A percentile compares a stretch with the other conserved stretches of the same genome.
These are phyloP conservation scores for Puccinia coronata DNA, from an alignment of 1,284 basidiomycete genomes.

Conservation along the genomic window DNA sequence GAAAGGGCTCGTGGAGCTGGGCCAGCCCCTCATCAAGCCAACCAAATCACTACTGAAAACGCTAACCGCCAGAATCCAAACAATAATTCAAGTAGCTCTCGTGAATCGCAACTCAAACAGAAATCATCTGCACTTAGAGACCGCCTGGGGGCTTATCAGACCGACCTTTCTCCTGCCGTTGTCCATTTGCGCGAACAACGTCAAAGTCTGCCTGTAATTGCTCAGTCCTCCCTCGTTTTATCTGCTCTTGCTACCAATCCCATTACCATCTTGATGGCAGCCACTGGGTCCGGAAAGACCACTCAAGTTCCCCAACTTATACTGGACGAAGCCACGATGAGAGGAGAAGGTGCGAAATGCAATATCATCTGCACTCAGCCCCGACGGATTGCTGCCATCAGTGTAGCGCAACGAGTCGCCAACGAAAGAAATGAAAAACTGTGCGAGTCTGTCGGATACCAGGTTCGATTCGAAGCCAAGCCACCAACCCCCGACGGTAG, in stretches of 20 bases:
- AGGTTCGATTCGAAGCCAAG: slow-evolving; percentile 86
- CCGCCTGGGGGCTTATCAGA: not conserved
- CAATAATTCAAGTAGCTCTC: not conserved
- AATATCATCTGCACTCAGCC: slow-evolving; percentile 95
- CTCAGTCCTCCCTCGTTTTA: slow-evolving; percentile 59
- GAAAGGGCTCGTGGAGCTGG: slow-evolving; percentile 58
- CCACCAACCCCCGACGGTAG: slow-evolving; percentile 76
- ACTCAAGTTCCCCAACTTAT: slow-evolving; percentile 93
- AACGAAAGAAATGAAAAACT: slow-evolving; percentile 79
- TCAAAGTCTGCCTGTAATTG: slow-evolving; percentile 52
- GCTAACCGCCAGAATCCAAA: slow-evolving; percentile 8
- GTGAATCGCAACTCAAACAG: slow-evolving; percentile 20
- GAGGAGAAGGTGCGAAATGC: slow-evolving; percentile 77
- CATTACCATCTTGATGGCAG: slow-evolving; percentile 89
- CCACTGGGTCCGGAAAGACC: slow-evolving; percentile 93
- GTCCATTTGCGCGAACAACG: slow-evolving; percentile 30
- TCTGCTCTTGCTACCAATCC: slow-evolving; percentile 75
- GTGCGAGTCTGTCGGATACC: slow-evolving; percentile 79
- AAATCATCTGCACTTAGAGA: slow-evolving; percentile 31
- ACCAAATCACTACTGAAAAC: slow-evolving; percentile 63
- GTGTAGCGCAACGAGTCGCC: slow-evolving; percentile 87
- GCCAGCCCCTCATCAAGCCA: slow-evolving; percentile 73
- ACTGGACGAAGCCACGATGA: slow-evolving; percentile 78
- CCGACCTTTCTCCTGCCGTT: slow-evolving; percentile 13
- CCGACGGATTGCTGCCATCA: slow-evolving; percentile 85